phyloP scores from a whole-genome alignment of 176 grass and related monocot genomes.

The Musa troglodytarum region DNA sequence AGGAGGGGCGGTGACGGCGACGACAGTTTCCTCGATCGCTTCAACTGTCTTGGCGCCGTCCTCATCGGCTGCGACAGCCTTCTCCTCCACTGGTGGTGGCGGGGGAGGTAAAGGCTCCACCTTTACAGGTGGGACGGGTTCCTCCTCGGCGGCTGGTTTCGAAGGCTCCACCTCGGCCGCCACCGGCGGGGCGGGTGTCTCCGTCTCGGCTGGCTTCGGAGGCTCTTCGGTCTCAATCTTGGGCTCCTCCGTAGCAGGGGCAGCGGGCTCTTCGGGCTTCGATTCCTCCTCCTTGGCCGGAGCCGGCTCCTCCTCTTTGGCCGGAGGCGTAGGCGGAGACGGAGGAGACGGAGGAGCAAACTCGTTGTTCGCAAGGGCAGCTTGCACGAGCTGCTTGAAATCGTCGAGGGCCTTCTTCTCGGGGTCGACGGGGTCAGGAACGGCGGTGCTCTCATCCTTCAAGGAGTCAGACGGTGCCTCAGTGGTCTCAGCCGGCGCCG shows the following conservation, averaged over 20 bases:
- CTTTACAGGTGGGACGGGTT: conserved; percentile 10
- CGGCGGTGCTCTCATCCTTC: conserved; percentile 36
- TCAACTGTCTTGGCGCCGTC: conserved; percentile 52
- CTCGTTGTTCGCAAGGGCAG: conserved; percentile 20
- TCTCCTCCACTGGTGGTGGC: conserved; percentile 40
- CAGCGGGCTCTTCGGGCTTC: not conserved
- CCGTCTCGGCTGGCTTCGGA: not conserved
- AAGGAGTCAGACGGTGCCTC: conserved; percentile 21
- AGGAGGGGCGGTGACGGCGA: conserved; percentile 19
- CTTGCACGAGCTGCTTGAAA: conserved; percentile 28
- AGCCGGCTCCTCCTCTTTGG: not conserved
- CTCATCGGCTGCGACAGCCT: conserved; percentile 40
- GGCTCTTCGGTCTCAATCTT: not conserved
- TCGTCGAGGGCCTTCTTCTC: conserved; percentile 48
- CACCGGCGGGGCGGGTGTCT: conserved; percentile 9
- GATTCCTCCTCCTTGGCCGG: conserved; percentile 1
- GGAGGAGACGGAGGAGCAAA: conserved; percentile 2
- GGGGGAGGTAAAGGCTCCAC: conserved; percentile 13
- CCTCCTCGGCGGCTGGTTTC: conserved; percentile 16
- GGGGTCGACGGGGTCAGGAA: conserved; percentile 20
- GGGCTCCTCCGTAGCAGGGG: not conserved
- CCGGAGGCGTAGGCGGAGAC: not conserved
- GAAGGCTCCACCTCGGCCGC: not conserved
- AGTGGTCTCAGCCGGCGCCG: not conserved
- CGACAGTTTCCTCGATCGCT: conserved; percentile 48